Conservation (phyloP, 176 grass and related monocot genomes). For the Carex myosuroides region DNA sequence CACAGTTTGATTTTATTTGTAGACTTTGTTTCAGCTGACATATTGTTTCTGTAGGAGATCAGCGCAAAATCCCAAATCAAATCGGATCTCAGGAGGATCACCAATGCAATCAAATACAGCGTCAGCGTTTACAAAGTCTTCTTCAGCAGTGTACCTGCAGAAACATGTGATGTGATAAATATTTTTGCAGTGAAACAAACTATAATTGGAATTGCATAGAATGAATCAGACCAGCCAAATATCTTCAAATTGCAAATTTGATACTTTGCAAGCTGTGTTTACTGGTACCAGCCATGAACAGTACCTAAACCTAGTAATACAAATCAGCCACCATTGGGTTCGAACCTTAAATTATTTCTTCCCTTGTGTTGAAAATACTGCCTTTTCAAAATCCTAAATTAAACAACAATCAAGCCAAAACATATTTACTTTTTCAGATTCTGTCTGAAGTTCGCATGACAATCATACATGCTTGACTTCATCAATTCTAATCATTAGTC, state of each 20-base stretch:
- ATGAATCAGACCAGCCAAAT: not conserved
- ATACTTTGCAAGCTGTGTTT: not conserved
- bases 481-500: not conserved
- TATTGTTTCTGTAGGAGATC: constrained; percentile 70
- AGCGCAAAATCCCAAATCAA: constrained; percentile 63
- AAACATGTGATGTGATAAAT: constrained; percentile 1
- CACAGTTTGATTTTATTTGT: not conserved
- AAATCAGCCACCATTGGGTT: not conserved
- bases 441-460: not conserved
- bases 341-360: not conserved
- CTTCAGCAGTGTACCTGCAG: constrained; percentile 72
- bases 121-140: constrained; percentile 64
- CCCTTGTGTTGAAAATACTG: not conserved
- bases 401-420: not conserved
- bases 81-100: constrained; percentile 75
- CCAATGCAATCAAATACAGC: constrained; percentile 89
- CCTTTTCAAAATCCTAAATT: not conserved
- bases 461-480: not conserved
- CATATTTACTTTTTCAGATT: not conserved
- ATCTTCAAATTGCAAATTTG: not conserved
- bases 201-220: not conserved
- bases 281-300: not conserved
- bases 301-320: not conserved
- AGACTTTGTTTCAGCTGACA: constrained; percentile 42
- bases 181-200: not conserved